Base-by-base conservation (phyloP, 495 filamentous ascomycete species). In the Daldinia caldariorum region DNA sequence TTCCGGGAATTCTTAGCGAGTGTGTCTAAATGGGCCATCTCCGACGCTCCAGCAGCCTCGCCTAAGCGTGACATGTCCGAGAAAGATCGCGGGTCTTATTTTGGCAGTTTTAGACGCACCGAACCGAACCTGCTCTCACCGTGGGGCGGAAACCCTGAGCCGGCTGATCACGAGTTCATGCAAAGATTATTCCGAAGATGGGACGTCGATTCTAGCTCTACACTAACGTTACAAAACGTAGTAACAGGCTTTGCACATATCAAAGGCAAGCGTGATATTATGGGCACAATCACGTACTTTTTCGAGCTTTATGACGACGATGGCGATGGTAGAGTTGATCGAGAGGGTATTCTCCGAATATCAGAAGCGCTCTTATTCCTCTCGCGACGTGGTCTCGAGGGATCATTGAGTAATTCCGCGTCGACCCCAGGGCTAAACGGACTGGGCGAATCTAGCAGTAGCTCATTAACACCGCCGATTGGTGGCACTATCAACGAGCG, bases 221-320 rank as follows among this genome's bases (percentile, higher is more conserved):
- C 89, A 2, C 79, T 99, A 45, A 94, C 88, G 29, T 82, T 99
- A 38, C 93, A 95, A 67, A 90, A 97, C 71, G 94, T 98, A 4
- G 95, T 98, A 14, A 90, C 90, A 14, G 95, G 95, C 2, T 79
- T 99, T 32, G 93, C 95, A 2, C 88, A 90, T 38, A 90, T 99
- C 58, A 97, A 97, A 78, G 94, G 96, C 6, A 92, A 91, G 26
- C 88, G 89, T 43, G 95, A 98, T 78, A 97, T 99, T 69, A 97
- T 98, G 94, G 91, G 92, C 35, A 94, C 90, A 67, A 98, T 99
- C 74, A 93, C 89, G 54, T 98, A 97, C 77, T 99, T 98, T 80
- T 99, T 98, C 71, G 90, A 97, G 74, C 87, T 99, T 0, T 97
- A 98, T 75, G 96, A 98, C 77, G 94, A 99, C 71, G 89, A 92